phyloP scores from a whole-genome alignment of 352 stramenopile species.

The Pythium graminicola region DNA sequence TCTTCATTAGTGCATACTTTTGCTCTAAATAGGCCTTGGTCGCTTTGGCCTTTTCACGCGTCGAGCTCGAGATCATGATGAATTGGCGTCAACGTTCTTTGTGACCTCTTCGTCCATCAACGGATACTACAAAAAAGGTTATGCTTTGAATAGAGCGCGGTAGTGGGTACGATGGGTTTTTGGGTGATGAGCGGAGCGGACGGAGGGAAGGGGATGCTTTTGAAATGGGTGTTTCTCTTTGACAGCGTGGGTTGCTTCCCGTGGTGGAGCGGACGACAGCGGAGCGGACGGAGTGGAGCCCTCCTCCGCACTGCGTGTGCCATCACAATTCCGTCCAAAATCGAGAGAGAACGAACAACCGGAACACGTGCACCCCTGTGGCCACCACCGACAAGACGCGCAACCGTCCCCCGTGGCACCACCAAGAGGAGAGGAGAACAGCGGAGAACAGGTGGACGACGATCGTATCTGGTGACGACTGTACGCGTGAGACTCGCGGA shows the following conservation, averaged over 20 bases:
- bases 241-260: neutral
- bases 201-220: neutral
- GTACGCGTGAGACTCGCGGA: no score
- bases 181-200: constrained; percentile 16
- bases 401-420: neutral
- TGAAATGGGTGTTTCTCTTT: neutral
- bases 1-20: constrained; percentile 87
- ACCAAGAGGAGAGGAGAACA: constrained; percentile 7
- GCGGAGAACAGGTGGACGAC: neutral
- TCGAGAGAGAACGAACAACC: constrained; percentile 20
- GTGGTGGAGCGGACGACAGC: constrained; percentile 7
- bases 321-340: constrained; percentile 24
- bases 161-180: constrained; percentile 12
- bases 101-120: neutral
- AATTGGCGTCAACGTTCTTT: neutral
- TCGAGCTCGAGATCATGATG: constrained; percentile 78
- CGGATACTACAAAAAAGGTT: no score
- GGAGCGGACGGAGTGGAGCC: constrained; percentile 15
- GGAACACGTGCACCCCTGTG: no score
- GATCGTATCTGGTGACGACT: no score
- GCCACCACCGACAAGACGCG: neutral
- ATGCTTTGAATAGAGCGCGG: constrained; percentile 7
- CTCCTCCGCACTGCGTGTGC: constrained; percentile 11
- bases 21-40: constrained; percentile 87
- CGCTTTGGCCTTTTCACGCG: constrained; percentile 79